These are phyloP conservation scores for Fonsecaea monophora DNA, from an alignment of 2,329 filamentous ascomycete species.

Conservation along the genomic window DNA sequence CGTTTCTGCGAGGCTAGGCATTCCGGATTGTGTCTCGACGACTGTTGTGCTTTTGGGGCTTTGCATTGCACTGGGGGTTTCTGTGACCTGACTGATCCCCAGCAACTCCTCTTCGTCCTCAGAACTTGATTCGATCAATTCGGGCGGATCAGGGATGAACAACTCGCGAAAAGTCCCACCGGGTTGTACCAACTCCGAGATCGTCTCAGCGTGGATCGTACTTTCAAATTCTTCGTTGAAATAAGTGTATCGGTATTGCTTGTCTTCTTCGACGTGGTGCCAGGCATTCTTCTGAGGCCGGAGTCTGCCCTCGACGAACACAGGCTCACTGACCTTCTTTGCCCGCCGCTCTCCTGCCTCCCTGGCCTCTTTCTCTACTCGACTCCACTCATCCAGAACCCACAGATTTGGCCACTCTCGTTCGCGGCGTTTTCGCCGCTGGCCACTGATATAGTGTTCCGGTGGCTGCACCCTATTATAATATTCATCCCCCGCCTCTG, in stretches of 20 bases:
- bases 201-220: constrained; percentile 94
- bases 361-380: constrained; percentile 85
- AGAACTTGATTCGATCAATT: constrained; percentile 73
- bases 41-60: constrained; percentile 32
- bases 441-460: constrained; percentile 47
- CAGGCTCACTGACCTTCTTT: constrained; percentile 92
- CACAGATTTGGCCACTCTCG: constrained; percentile 85
- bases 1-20: constrained; percentile 16
- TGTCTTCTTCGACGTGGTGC: constrained; percentile 87
- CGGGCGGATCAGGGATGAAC: constrained; percentile 84
- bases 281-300: constrained; percentile 76
- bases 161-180: constrained; percentile 84
- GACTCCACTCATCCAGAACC: constrained; percentile 86
- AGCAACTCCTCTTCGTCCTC: constrained; percentile 64
- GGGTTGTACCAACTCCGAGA: constrained; percentile 87
- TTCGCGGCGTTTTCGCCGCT: constrained; percentile 65
- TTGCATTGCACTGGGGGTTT: constrained; percentile 17
- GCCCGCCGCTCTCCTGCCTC: constrained; percentile 73
- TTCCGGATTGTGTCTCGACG: neutral
- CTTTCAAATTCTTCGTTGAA: constrained; percentile 97
- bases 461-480: constrained; percentile 58
- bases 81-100: constrained; percentile 14
- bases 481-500: constrained; percentile 82
- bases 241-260: constrained; percentile 94
- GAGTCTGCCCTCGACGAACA: constrained; percentile 87